Evolutionary conservation across 2,329 filamentous ascomycete species (phyloP).

Genomic region (Stylonectria norvegica): DNA sequence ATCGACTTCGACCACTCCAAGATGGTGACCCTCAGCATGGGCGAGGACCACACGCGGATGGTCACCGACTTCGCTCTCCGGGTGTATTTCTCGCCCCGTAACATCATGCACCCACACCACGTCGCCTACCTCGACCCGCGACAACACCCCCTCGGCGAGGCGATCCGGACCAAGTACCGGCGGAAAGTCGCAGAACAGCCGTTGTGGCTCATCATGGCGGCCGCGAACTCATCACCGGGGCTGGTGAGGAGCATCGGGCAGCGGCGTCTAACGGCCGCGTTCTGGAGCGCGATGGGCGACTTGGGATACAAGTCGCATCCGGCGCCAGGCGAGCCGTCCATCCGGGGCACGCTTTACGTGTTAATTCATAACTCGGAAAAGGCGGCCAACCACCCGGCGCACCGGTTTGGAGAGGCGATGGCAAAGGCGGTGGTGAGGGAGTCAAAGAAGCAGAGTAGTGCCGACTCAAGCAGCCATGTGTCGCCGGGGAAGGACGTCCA

Average conservation of each 20-base stretch:
- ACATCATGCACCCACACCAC: slow-evolving; percentile 34
- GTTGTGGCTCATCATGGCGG: slow-evolving; percentile 32
- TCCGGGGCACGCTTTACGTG: slow-evolving; percentile 19
- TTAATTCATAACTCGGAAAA: slow-evolving; percentile 11
- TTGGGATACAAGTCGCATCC: slow-evolving; percentile 21
- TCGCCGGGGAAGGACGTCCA: too few species aligned
- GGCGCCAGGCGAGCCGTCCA: slow-evolving; percentile 1
- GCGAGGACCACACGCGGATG: slow-evolving; percentile 9
- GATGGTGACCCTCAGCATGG: slow-evolving; percentile 11
- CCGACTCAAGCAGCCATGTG: too few species aligned
- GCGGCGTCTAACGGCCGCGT: slow-evolving; percentile 24
- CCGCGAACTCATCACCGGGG: slow-evolving; percentile 7
- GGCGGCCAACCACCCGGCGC: slow-evolving; percentile 19
- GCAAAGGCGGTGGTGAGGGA: slow-evolving; percentile 17
- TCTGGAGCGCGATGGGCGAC: slow-evolving; percentile 27
- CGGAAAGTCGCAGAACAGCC: slow-evolving; percentile 25
- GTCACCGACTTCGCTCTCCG: slow-evolving; percentile 19
- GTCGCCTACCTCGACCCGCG: slow-evolving; percentile 31
- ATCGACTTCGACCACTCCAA: slow-evolving; percentile 25
- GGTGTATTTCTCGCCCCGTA: slow-evolving; percentile 25
- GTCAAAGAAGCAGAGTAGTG: slow-evolving; percentile 14
- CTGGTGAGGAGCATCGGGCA: slow-evolving; percentile 27
- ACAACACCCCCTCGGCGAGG: slow-evolving; percentile 30
- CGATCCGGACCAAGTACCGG: slow-evolving; percentile 27
- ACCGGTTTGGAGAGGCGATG: slow-evolving; percentile 21